phyloP scores from a whole-genome alignment of 2,329 filamentous ascomycete genomes.

The Mollisia scopiformis region DNA sequence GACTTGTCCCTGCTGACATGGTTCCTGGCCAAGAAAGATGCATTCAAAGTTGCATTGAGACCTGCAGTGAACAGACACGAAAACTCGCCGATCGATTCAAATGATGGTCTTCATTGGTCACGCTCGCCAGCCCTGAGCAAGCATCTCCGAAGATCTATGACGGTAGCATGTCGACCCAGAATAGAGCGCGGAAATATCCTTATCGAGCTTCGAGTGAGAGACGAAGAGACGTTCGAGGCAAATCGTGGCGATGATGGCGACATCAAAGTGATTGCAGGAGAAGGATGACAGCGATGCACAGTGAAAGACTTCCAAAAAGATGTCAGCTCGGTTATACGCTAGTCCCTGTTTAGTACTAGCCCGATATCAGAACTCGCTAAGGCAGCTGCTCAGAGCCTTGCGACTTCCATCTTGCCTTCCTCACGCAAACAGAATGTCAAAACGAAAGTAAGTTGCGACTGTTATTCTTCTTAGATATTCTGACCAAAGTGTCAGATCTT shows the following conservation, averaged over 20 bases:
- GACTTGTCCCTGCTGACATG: not conserved
- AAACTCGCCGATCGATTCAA: too few relatives aligned
- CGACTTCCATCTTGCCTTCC: not conserved
- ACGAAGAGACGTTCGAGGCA: too few relatives aligned
- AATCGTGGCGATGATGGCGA: too few relatives aligned
- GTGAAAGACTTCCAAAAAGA: not conserved
- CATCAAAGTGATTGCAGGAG: not conserved
- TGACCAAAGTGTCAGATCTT: constrained; percentile 2
- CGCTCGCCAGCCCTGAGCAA: not conserved
- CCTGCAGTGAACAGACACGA: not conserved
- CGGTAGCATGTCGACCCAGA: not conserved
- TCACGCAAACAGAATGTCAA: constrained; percentile 10
- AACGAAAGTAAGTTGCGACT: constrained; percentile 8
- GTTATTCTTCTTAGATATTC: not conserved
- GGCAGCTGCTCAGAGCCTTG: not conserved
- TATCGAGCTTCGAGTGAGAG: too few relatives aligned
- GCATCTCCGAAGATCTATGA: not conserved
- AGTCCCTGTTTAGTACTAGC: not conserved
- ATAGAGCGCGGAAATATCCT: too few relatives aligned
- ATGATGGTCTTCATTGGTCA: not conserved
- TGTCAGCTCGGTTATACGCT: not conserved
- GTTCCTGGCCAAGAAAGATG: not conserved
- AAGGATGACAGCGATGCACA: not conserved
- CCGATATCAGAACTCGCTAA: not conserved
- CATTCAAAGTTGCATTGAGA: not conserved